Evolutionary conservation across 2,329 filamentous ascomycete genomes (phyloP).

Genomic region (Trichoderma lentiforme): DNA sequence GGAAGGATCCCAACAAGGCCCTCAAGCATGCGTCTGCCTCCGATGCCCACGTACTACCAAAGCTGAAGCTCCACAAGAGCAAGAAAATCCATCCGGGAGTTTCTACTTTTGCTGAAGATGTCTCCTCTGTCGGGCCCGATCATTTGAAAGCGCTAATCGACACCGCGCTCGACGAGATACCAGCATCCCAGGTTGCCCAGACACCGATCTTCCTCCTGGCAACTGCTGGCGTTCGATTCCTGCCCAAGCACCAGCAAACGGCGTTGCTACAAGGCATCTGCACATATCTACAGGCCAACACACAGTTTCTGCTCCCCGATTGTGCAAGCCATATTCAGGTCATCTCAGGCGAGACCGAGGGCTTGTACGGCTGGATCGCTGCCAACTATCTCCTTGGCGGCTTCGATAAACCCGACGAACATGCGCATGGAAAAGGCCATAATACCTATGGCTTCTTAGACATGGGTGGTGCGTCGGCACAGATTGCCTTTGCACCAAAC

Average conservation of each 20-base stretch:
- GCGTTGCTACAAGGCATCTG: slow-evolving; percentile 76
- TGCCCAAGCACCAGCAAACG: slow-evolving; percentile 69
- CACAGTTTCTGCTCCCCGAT: slow-evolving; percentile 82
- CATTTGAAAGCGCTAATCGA: slow-evolving; percentile 77
- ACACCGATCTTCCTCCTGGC: slow-evolving; percentile 95
- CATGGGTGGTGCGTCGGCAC: slow-evolving; percentile 96
- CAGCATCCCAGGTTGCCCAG: slow-evolving; percentile 68
- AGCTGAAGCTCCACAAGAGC: slow-evolving; percentile 79
- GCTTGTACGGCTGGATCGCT: slow-evolving; percentile 94
- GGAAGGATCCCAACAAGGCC: slow-evolving; percentile 73
- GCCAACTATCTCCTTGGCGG: slow-evolving; percentile 92
- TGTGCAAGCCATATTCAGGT: slow-evolving; percentile 88
- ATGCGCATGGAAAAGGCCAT: slow-evolving; percentile 81
- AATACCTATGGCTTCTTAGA: slow-evolving; percentile 97
- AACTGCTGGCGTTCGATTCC: slow-evolving; percentile 88
- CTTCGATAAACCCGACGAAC: slow-evolving; percentile 72
- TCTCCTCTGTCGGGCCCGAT: slow-evolving; percentile 72
- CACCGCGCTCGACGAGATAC: slow-evolving; percentile 77
- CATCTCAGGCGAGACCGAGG: slow-evolving; percentile 92
- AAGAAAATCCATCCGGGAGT: slow-evolving; percentile 94
- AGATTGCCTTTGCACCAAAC: slow-evolving; percentile 97
- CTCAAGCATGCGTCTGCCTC: slow-evolving; percentile 45
- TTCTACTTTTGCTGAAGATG: slow-evolving; percentile 80
- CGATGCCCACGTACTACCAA: slow-evolving; percentile 64
- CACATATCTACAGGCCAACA: slow-evolving; percentile 72